Percentiles rank a stretch among this genome's conserved stretches.
These are phyloP conservation scores for Discostella stelligera DNA, from an alignment of 352 stramenopile species.

Conservation along the genomic window DNA sequence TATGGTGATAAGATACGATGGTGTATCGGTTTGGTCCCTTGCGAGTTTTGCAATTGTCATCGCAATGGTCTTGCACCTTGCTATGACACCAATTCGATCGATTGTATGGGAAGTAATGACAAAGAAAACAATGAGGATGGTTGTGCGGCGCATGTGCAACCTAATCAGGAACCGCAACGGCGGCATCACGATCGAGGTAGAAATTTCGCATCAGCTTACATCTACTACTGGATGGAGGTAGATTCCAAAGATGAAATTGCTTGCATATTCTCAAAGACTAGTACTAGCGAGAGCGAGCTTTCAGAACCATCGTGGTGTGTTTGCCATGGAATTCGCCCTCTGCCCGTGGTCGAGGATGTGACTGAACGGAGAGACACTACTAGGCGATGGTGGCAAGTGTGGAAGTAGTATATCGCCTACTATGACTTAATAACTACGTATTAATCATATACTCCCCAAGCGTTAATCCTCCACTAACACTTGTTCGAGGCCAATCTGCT, in stretches of 20 bases:
- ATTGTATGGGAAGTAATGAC: background rate
- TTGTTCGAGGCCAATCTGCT: too few relatives aligned
- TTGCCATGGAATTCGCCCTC: conserved; percentile 19
- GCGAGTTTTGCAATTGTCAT: background rate
- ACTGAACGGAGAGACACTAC: background rate
- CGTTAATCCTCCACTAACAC: too few relatives aligned
- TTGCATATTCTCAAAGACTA: background rate
- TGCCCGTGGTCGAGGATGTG: conserved; percentile 9
- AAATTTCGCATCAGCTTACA: conserved; percentile 32
- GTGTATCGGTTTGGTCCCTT: conserved; percentile 37
- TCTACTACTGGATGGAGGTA: conserved; percentile 47
- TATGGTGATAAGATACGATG: conserved; percentile 37
- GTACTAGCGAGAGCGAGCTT: background rate
- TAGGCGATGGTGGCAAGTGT: conserved; percentile 15
- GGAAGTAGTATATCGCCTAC: too few relatives aligned
- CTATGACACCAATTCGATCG: background rate
- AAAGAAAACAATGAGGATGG: background rate
- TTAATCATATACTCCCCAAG: too few relatives aligned
- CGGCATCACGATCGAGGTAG: background rate
- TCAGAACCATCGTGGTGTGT: conserved; percentile 12
- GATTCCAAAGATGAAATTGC: background rate
- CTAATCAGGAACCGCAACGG: too few relatives aligned
- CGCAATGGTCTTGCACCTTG: background rate
- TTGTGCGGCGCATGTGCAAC: background rate
- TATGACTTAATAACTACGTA: too few relatives aligned